Percentiles rank a stretch among this genome's conserved stretches.
Evolutionary conservation across 495 filamentous ascomycete genomes (phyloP).

Genomic region (Corynascus novoguineensis): DNA sequence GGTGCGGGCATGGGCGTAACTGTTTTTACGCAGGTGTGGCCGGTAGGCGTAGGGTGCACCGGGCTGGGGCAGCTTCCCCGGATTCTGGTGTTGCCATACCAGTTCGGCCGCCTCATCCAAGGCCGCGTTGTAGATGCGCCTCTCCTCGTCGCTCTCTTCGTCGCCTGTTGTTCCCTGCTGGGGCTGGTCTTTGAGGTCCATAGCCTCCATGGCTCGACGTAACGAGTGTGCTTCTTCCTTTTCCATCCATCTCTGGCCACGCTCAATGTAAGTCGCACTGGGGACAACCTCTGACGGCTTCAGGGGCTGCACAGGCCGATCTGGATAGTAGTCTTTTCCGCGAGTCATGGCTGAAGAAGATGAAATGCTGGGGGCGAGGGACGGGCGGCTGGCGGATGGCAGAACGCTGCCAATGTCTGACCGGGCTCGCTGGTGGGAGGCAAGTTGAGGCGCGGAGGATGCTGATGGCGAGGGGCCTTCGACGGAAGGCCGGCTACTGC

Average conservation of each 20-base stretch:
- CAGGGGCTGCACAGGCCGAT: slow-evolving; percentile 33
- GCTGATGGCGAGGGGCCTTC: slow-evolving; percentile 38
- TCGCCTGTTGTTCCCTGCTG: slow-evolving; percentile 20
- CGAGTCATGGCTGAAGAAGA: slow-evolving; percentile 38
- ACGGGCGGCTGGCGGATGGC: slow-evolving; percentile 28
- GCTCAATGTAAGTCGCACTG: slow-evolving; percentile 68
- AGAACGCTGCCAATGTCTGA: slow-evolving; percentile 24
- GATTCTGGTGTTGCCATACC: slow-evolving; percentile 76
- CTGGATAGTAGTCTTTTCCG: slow-evolving; percentile 43
- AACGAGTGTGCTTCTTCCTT: slow-evolving; percentile 75
- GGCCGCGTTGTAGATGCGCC: slow-evolving; percentile 64
- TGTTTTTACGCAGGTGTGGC: slow-evolving; percentile 55
- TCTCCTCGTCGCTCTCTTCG: slow-evolving; percentile 52
- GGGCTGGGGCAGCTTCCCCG: slow-evolving; percentile 48
- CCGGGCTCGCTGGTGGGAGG: slow-evolving; percentile 29
- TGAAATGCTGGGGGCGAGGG: slow-evolving; percentile 34
- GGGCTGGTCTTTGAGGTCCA: slow-evolving; percentile 42
- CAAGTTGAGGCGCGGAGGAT: slow-evolving; percentile 28
- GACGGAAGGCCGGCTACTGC: slow-evolving; percentile 31
- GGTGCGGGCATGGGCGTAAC: slow-evolving; percentile 56
- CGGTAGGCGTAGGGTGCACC: slow-evolving; percentile 61
- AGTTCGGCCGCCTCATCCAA: slow-evolving; percentile 83
- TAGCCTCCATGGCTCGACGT: slow-evolving; percentile 72
- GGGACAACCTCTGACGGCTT: slow-evolving; percentile 50
- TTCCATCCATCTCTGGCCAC: slow-evolving; percentile 76